A percentile compares a stretch with the other conserved stretches of the same genome.
phyloP scores from a whole-genome alignment of 202 grass and related monocot genomes.

The Alloteropsis angusta region DNA sequence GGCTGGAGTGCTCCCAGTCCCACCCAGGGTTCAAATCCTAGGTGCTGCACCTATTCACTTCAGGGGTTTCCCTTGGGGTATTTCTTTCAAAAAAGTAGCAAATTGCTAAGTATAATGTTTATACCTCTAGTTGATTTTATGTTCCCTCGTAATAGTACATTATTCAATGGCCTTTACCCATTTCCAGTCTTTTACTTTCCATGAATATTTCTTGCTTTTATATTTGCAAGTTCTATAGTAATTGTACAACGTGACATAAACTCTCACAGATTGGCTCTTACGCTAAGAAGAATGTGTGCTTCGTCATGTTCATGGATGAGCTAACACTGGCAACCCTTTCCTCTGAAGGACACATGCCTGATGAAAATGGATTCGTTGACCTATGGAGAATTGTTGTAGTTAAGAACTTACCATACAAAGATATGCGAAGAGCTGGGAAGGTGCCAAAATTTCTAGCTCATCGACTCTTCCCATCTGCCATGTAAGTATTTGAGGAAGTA shows the following conservation, averaged over 20 bases:
- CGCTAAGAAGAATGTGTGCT: slow-evolving; percentile 82
- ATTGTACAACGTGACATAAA: slow-evolving; percentile 14
- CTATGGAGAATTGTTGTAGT: slow-evolving; percentile 81
- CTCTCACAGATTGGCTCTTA: slow-evolving; percentile 73
- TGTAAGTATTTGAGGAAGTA: slow-evolving; percentile 38
- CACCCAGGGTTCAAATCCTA: too few relatives aligned
- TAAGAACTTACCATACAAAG: slow-evolving; percentile 66
- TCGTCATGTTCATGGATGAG: slow-evolving; percentile 93
- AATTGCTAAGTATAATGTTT: slow-evolving; percentile 7
- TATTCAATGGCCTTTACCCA: not conserved
- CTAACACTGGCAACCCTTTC: slow-evolving; percentile 71
- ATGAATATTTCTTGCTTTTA: not conserved
- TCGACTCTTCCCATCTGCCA: slow-evolving; percentile 69
- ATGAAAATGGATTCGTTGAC: slow-evolving; percentile 62
- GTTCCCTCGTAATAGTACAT: not conserved
- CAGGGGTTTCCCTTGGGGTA: too few relatives aligned
- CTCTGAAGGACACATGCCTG: slow-evolving; percentile 67
- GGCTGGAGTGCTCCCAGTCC: too few relatives aligned
- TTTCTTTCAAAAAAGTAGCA: too few relatives aligned
- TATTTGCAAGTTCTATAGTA: not conserved
- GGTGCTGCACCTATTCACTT: too few relatives aligned
- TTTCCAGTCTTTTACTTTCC: not conserved
- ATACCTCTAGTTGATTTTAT: not conserved
- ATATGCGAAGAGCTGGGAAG: slow-evolving; percentile 79
- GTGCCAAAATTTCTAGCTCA: slow-evolving; percentile 88